Percentiles rank a stretch among this genome's conserved stretches.
Evolutionary conservation across 164 flowering plant species (phyloP).

Genomic region (Aristolochia californica): DNA sequence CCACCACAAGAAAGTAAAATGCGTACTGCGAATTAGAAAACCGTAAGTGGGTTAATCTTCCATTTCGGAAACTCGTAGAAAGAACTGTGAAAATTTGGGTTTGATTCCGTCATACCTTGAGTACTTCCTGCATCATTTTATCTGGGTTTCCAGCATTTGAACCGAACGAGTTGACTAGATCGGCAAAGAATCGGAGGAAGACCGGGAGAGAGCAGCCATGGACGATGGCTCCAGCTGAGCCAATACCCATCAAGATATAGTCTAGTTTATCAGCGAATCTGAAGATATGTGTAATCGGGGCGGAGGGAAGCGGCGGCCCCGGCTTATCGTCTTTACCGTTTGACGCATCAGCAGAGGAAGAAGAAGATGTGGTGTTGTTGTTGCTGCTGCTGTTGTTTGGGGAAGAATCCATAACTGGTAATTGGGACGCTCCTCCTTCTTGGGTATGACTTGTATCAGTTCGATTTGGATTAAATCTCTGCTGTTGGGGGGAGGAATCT

Average conservation of each 20-base stretch:
- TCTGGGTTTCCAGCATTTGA: conserved; percentile 67
- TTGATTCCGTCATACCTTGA: conserved; percentile 44
- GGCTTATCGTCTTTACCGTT: conserved; percentile 39
- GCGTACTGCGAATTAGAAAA: conserved; percentile 56
- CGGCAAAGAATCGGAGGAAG: conserved; percentile 95
- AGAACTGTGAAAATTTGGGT: not conserved
- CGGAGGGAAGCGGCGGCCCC: conserved; percentile 22
- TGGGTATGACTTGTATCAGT: not conserved
- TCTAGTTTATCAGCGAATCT: conserved; percentile 90
- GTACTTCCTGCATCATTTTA: conserved; percentile 86
- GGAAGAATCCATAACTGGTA: conserved; percentile 2
- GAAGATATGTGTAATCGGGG: conserved; percentile 62
- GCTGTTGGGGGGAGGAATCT: not conserved
- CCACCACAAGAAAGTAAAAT: conserved; percentile 87
- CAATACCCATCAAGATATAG: conserved; percentile 68
- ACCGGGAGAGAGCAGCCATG: conserved; percentile 90
- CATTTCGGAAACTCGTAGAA: not conserved
- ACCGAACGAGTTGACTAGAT: conserved; percentile 97
- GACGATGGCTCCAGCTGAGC: conserved; percentile 75
- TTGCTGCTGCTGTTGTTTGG: not conserved
- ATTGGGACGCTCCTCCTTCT: conserved; percentile 10
- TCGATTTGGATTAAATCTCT: conserved; percentile 1
- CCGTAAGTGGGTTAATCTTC: too few relatives aligned
- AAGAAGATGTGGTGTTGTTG: not conserved
- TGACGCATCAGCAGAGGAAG: not conserved